Evolutionary conservation across 768 basidiomycete genomes (phyloP).

Genomic region (Mycena sanguinolenta): DNA sequence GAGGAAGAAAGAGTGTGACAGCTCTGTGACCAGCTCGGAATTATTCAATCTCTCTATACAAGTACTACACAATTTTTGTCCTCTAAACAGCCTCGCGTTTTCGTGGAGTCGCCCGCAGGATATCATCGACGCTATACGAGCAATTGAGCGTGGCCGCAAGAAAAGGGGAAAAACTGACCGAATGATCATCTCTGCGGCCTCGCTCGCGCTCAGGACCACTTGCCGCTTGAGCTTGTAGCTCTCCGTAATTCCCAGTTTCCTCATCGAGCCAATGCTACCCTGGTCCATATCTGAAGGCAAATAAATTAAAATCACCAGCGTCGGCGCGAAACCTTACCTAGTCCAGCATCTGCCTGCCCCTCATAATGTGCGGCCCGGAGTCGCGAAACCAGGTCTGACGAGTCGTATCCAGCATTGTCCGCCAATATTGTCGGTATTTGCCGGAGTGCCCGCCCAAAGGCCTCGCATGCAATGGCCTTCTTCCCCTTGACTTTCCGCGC

Average conservation of each 20-base stretch:
- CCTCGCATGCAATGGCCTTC: conserved; percentile 95
- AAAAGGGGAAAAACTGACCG: conserved; percentile 63
- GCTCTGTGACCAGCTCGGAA: neutral
- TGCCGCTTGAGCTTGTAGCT: conserved; percentile 98
- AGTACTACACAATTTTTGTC: conserved; percentile 9
- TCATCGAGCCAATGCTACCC: conserved; percentile 91
- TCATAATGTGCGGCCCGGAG: conserved; percentile 96
- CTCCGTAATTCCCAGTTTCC: conserved; percentile 89
- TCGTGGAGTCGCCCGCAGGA: conserved; percentile 87
- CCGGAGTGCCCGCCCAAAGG: conserved; percentile 88
- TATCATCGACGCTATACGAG: conserved; percentile 85
- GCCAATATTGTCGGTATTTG: conserved; percentile 97
- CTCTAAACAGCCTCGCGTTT: conserved; percentile 83
- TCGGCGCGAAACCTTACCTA: conserved; percentile 67
- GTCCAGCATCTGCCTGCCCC: conserved; percentile 86
- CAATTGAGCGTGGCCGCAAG: conserved; percentile 15
- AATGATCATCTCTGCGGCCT: conserved; percentile 99
- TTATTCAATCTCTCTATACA: neutral
- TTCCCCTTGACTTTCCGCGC: conserved; percentile 90
- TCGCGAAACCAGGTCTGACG: conserved; percentile 92
- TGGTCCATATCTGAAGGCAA: conserved; percentile 83
- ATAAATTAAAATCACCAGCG: neutral
- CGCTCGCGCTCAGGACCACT: conserved; percentile 93
- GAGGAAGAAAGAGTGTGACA: neutral
- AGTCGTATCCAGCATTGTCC: conserved; percentile 98